Conservation (phyloP, 2,329 filamentous ascomycete genomes). For the Aspergillus vadensis region DNA sequence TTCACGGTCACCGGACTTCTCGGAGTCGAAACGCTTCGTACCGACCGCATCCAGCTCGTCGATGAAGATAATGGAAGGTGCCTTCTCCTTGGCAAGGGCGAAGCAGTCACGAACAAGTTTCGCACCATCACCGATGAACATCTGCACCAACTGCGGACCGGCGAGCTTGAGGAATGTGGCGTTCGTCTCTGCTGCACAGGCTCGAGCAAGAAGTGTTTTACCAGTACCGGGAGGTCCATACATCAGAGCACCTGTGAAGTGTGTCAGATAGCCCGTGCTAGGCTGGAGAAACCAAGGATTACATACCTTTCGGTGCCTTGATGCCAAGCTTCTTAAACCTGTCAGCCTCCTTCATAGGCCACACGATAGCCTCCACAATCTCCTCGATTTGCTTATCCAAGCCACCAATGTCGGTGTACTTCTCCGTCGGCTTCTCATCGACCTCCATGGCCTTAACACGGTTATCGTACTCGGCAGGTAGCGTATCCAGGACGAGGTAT, state of each 20-base stretch:
- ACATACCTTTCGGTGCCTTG: conserved; percentile 94
- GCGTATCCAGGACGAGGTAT: conserved; percentile 92
- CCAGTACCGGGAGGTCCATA: conserved; percentile 68
- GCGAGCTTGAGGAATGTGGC: conserved; percentile 98
- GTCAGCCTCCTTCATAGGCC: conserved; percentile 99
- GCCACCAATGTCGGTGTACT: conserved; percentile 97
- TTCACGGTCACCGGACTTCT: conserved; percentile 96
- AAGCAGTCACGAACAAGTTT: conserved; percentile 98
- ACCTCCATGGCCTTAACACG: conserved; percentile 99
- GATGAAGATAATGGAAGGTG: conserved; percentile 98
- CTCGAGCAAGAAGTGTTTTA: conserved; percentile 72
- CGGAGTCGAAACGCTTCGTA: conserved; percentile 97
- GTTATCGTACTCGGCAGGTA: conserved; percentile 97
- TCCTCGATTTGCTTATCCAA: conserved; percentile 99
- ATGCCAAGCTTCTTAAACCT: conserved; percentile 99
- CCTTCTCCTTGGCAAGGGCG: conserved; percentile 96
- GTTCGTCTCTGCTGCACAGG: conserved; percentile 95
- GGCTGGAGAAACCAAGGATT: neutral
- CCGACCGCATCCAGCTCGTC: conserved; percentile 98
- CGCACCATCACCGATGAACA: conserved; percentile 98
- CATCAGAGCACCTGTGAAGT: conserved; percentile 80
- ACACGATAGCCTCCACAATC: conserved; percentile 95
- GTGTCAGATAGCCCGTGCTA: neutral
- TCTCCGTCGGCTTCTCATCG: conserved; percentile 98
- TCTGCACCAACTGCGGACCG: conserved; percentile 95